Conservation (phyloP, 805 yeast species). For the Nematodospora valgi region DNA sequence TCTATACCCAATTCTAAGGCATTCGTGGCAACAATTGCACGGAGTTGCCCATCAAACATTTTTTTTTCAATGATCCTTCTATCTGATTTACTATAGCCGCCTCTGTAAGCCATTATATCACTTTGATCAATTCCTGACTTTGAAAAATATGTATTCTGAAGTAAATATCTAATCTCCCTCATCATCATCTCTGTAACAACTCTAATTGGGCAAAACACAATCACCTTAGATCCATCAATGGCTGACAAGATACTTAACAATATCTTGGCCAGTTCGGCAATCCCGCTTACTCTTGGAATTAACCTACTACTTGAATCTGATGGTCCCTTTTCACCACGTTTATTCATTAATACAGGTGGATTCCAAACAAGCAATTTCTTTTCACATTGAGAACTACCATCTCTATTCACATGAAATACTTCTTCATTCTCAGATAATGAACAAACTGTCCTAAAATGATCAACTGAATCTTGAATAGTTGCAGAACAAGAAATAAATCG, state of each 20-base stretch:
- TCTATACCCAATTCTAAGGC: conserved; percentile 96
- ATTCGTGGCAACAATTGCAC: conserved; percentile 90
- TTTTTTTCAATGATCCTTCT: conserved; percentile 83
- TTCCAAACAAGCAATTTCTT: conserved; percentile 80
- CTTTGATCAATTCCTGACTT: conserved; percentile 34
- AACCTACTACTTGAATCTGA: conserved; percentile 2
- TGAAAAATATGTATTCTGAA: conserved; percentile 40
- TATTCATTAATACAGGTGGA: conserved; percentile 64
- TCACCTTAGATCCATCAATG: conserved; percentile 61
- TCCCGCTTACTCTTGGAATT: conserved; percentile 58
- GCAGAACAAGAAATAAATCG: conserved; percentile 92
- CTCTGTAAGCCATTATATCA: conserved; percentile 90
- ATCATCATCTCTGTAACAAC: conserved; percentile 82
- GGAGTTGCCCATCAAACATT: conserved; percentile 82
- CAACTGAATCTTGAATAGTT: conserved; percentile 70
- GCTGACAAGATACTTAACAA: conserved; percentile 61
- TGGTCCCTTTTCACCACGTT: conserved; percentile 41
- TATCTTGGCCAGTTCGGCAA: conserved; percentile 72
- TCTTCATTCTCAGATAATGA: conserved; percentile 49
- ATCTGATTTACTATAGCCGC: conserved; percentile 87
- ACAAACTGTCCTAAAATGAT: conserved; percentile 71
- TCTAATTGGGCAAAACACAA: conserved; percentile 87
- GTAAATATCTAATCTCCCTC: conserved; percentile 69
- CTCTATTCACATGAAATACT: conserved; percentile 60
- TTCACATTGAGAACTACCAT: conserved; percentile 86